Evolutionary conservation across 2,329 filamentous ascomycete genomes (phyloP), one percentile per base, ranked within the genome.

Genomic region (Aspergillus versicolor): DNA sequence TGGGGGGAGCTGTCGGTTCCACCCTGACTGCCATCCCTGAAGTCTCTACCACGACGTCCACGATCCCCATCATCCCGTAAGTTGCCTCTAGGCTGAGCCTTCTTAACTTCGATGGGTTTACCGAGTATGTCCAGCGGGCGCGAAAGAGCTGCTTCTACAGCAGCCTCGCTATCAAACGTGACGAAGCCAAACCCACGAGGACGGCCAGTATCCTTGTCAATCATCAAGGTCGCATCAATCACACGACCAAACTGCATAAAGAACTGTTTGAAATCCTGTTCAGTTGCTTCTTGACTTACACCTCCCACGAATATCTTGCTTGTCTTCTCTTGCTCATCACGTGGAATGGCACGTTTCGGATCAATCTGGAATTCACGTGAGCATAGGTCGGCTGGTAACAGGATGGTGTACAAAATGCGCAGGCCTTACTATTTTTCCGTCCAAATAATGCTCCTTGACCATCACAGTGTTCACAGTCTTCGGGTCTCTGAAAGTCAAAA

Each of bases 381-480:
- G 19, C 38, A 22, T 42, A 11, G 27, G 27, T 30, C 8, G 3
- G 9, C 9, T 30, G 27, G 9, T 30, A 27, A 38, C 11, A 19
- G 17, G n/a, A 27, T 8, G 27, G 24, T 15, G 27, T 21, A 42
- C 44, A 64, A 58, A 58, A 55, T 52, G 57, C 40, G 45, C 43
- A 27, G 9, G 5, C 58, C 90, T 81, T 84, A 97, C 94, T 75
- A 99, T 97, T 77, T 99, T 99, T 61, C 94, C 94, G 72, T 99
- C 94, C 21, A 99, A 84, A 67, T 93, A 96, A 75, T 99, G 94
- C 73, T 99, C 94, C 78, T 99, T 99, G 61, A 99, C 94, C 94
- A 99, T 99, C 63, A 99, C 94, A 65, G 92, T 96, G 73, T 99
- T 99, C 64, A 99, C 94, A 4, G 91, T 96, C 79, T 96, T 96